A percentile compares a stretch with the other conserved stretches of the same genome.
Conservation (phyloP, 192 early-diverging fungal species). For the Rhizophagus sp. region DNA sequence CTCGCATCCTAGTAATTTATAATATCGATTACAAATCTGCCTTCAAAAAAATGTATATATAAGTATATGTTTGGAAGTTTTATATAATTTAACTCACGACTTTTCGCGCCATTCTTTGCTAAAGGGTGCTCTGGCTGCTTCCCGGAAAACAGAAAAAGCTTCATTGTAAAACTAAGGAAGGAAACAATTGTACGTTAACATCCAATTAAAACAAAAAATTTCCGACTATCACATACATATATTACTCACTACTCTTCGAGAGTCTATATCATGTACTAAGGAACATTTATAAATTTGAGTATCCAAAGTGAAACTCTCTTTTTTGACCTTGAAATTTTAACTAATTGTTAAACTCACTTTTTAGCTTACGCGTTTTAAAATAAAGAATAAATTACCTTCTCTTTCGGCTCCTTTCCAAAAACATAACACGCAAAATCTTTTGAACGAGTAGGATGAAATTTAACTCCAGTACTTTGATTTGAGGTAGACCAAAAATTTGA, state of each 20-base stretch:
- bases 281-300: not conserved
- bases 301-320: not conserved
- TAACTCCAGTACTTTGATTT: slow-evolving; percentile 2
- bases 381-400: not conserved
- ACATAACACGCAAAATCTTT: slow-evolving; percentile 11
- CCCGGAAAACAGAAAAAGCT: not conserved
- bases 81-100: not conserved
- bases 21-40: not conserved
- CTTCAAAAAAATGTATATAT: not conserved
- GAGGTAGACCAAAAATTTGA: not conserved
- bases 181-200: not conserved
- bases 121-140: not conserved
- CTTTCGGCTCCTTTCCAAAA: not conserved
- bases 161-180: not conserved
- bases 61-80: too few relatives aligned
- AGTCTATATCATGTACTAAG: not conserved
- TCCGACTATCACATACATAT: not conserved
- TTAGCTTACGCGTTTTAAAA: not conserved
- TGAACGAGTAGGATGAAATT: not conserved
- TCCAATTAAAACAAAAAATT: not conserved
- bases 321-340: not conserved
- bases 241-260: not conserved
- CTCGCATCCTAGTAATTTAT: not conserved
- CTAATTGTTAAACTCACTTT: not conserved
- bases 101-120: not conserved